Evolutionary conservation across 441 rosid species (phyloP).

Genomic region (Erodium chrysanthum): DNA sequence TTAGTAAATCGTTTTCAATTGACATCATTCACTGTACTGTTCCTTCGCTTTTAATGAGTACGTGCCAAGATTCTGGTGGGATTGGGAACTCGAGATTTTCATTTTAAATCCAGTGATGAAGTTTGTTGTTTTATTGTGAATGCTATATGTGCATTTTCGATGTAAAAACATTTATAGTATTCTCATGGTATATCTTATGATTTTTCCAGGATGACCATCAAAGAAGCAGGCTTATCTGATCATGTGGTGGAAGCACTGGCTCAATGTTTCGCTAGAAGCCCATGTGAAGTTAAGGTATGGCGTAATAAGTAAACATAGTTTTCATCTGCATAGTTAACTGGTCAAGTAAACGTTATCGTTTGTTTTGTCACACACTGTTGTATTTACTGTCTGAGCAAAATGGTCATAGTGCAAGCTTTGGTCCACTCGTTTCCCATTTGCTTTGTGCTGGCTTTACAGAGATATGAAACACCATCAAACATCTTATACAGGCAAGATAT

Average conservation of each 20-base stretch:
- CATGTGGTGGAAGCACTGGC: slow-evolving; percentile 57
- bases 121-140: neutral
- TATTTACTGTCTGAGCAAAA: slow-evolving; percentile 26
- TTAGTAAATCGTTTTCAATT: neutral
- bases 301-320: slow-evolving; percentile 6
- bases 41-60: neutral
- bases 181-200: slow-evolving; percentile 21
- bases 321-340: neutral
- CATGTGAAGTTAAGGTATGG: slow-evolving; percentile 73
- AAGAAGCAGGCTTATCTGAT: slow-evolving; percentile 61
- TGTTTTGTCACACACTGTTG: neutral
- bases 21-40: neutral
- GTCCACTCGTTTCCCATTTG: slow-evolving; percentile 86
- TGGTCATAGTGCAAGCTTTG: slow-evolving; percentile 60
- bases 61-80: neutral
- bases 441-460: slow-evolving; percentile 76
- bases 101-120: neutral
- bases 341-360: neutral
- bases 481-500: slow-evolving; percentile 99
- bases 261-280: slow-evolving; percentile 54
- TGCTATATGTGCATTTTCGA: neutral
- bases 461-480: slow-evolving; percentile 93
- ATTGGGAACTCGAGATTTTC: neutral
- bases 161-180: neutral
- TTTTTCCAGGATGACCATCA: slow-evolving; percentile 60